Evolutionary conservation across 139 green algal species (phyloP).

Genomic region (Chlamydomonas urium): DNA sequence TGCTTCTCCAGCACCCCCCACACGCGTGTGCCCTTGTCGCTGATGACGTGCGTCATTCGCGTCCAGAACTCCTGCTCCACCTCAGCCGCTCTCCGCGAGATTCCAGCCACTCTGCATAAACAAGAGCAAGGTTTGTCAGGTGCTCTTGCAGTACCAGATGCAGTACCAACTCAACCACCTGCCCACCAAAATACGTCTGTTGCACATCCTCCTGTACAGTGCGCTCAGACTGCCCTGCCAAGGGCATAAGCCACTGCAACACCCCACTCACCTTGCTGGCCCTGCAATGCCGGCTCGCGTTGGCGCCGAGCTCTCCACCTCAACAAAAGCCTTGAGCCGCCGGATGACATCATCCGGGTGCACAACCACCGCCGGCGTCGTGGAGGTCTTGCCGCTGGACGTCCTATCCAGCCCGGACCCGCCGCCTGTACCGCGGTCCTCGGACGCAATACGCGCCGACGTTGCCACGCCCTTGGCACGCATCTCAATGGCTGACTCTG

Average conservation of each 20-base stretch:
- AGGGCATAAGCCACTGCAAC: too few relatives aligned
- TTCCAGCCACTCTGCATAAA: neutral
- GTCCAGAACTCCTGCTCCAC: conserved; percentile 51
- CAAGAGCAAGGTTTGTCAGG: too few relatives aligned
- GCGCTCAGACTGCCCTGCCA: too few relatives aligned
- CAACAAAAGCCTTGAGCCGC: conserved; percentile 44
- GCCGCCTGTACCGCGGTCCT: too few relatives aligned
- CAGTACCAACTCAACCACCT: too few relatives aligned
- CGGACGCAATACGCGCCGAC: conserved; percentile 13
- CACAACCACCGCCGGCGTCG: conserved; percentile 35
- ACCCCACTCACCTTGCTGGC: too few relatives aligned
- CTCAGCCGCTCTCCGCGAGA: conserved; percentile 29
- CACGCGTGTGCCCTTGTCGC: conserved; percentile 48
- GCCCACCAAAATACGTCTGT: too few relatives aligned
- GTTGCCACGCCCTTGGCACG: conserved; percentile 32
- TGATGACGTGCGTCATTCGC: conserved; percentile 47
- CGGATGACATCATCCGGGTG: conserved; percentile 56
- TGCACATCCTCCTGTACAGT: neutral
- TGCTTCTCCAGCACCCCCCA: conserved; percentile 65
- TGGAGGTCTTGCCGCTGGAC: neutral
- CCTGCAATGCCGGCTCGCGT: conserved; percentile 26
- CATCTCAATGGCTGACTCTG: conserved; percentile 41
- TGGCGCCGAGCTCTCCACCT: conserved; percentile 34
- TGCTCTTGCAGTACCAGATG: too few relatives aligned
- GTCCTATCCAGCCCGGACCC: too few relatives aligned